Evolutionary conservation across 2,329 filamentous ascomycete species (phyloP).

Genomic region (Lasiodiplodia sp.): DNA sequence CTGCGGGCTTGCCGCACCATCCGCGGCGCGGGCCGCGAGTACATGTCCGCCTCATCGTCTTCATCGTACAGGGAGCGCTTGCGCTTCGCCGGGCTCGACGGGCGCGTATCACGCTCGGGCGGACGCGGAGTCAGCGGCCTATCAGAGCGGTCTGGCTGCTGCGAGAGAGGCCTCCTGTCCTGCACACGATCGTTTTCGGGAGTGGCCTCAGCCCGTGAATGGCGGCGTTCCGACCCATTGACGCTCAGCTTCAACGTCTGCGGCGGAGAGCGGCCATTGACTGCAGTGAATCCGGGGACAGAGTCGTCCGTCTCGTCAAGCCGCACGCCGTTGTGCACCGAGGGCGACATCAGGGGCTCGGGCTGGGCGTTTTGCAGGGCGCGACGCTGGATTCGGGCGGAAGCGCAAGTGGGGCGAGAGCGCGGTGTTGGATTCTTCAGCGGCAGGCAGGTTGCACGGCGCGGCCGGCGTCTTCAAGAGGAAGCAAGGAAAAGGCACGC

Average conservation of each 20-base stretch:
- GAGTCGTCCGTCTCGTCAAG: conserved; percentile 23
- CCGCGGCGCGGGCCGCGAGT: conserved; percentile 45
- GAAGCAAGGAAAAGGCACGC: conserved; percentile 22
- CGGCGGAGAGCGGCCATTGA: conserved; percentile 24
- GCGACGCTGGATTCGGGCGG: not conserved
- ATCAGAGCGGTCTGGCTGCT: conserved; percentile 37
- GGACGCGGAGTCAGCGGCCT: conserved; percentile 21
- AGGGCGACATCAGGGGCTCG: conserved; percentile 16
- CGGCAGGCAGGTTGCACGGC: conserved; percentile 6
- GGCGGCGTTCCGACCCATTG: conserved; percentile 12
- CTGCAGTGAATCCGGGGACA: conserved; percentile 24
- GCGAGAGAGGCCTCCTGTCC: conserved; percentile 31
- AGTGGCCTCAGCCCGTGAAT: conserved; percentile 34
- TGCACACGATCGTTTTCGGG: conserved; percentile 29
- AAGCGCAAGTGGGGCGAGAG: not conserved
- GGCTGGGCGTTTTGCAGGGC: not conserved
- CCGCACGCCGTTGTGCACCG: conserved; percentile 12
- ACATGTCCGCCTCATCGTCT: conserved; percentile 38
- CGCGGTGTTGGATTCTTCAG: conserved; percentile 10
- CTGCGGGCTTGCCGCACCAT: not conserved
- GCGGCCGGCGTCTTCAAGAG: not conserved
- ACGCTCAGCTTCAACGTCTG: conserved; percentile 8
- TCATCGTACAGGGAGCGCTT: conserved; percentile 72
- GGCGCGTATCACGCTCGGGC: conserved; percentile 33
- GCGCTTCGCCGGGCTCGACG: conserved; percentile 57